These are phyloP conservation scores for Nicotiana undulata DNA, from an alignment of 257 asterid genomes.

Conservation along the genomic window DNA sequence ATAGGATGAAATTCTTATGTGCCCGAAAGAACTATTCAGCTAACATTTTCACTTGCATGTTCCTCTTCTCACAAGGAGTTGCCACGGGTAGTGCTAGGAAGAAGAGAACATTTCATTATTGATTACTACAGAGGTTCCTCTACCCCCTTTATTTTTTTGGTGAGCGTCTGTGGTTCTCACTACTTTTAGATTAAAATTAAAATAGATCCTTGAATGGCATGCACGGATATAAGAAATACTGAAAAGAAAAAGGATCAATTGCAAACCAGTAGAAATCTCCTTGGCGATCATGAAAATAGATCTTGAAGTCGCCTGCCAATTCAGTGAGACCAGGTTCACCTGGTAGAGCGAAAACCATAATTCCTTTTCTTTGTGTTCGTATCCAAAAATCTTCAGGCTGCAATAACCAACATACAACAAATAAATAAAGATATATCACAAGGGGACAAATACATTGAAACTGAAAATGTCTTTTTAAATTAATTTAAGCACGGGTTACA, in stretches of 20 bases:
- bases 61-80: not conserved
- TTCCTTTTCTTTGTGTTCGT: constrained; percentile 76
- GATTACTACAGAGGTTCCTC: not conserved
- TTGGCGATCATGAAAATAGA: constrained; percentile 88
- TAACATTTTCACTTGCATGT: not conserved
- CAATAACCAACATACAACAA: constrained; percentile 10
- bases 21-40: not conserved
- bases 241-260: constrained; percentile 12
- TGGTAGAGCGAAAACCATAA: constrained; percentile 89
- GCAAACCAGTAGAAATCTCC: constrained; percentile 96
- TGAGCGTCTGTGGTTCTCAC: not conserved
- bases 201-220: constrained; percentile 6
- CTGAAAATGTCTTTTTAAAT: not conserved
- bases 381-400: constrained; percentile 98
- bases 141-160: not conserved
- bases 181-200: not conserved
- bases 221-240: not conserved
- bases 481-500: not conserved
- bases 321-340: constrained; percentile 95
- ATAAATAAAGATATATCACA: not conserved
- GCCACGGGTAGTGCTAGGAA: not conserved
- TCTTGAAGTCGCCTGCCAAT: constrained; percentile 84
- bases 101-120: not conserved
- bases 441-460: not conserved
- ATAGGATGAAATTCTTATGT: not conserved